A percentile compares a stretch with the other conserved stretches of the same genome.
Evolutionary conservation across 148 eudicot genomes (phyloP).

Genomic region (Hydrangea macrophylla): DNA sequence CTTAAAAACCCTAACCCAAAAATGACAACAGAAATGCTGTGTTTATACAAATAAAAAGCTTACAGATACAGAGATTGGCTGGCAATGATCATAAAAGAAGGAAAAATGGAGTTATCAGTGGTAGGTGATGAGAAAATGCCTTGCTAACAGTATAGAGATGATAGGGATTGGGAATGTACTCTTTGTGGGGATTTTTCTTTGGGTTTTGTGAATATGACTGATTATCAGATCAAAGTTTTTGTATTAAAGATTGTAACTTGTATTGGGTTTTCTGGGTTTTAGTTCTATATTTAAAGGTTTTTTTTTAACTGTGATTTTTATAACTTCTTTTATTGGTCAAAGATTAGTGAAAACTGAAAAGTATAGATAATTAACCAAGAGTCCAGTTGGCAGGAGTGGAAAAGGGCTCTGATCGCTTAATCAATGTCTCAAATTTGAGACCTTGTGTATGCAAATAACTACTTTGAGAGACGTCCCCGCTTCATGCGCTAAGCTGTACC

Average conservation of each 20-base stretch:
- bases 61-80: conserved; percentile 7
- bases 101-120: conserved; percentile 39
- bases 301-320: background rate
- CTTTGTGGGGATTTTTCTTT: background rate
- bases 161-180: conserved; percentile 4
- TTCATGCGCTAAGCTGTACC: no score
- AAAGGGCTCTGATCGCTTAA: no score
- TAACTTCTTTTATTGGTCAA: background rate
- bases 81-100: conserved; percentile 8
- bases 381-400: no score
- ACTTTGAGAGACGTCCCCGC: no score
- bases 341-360: background rate
- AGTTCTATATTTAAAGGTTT: background rate
- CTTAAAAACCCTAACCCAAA: conserved; percentile 28
- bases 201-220: conserved; percentile 9
- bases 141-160: background rate
- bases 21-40: conserved; percentile 10
- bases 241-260: background rate
- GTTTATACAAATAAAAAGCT: conserved; percentile 4
- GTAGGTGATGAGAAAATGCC: conserved; percentile 29
- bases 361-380: no score
- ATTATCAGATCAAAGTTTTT: conserved; percentile 1
- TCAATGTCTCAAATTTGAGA: no score
- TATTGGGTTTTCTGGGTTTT: background rate
- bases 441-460: no score